A percentile compares a stretch with the other conserved stretches of the same genome.
These are phyloP conservation scores for Letharia lupina DNA, from an alignment of 495 filamentous ascomycete species.

Conservation along the genomic window DNA sequence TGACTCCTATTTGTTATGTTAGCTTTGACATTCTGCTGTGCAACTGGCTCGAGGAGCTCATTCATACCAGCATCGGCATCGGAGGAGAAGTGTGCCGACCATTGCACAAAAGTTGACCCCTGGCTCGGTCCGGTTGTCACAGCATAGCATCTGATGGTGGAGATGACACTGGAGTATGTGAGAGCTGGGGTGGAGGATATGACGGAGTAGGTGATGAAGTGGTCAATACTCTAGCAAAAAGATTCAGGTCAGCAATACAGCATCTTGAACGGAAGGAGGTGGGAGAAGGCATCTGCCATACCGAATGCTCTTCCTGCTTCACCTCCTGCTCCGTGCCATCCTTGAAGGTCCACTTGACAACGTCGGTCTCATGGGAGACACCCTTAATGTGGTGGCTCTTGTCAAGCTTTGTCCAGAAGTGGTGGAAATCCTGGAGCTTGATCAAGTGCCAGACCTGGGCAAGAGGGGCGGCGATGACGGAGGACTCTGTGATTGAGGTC, in stretches of 20 bases:
- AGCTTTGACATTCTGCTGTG: background rate
- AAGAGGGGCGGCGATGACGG: constrained; percentile 54
- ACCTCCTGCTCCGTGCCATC: constrained; percentile 56
- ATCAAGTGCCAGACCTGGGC: constrained; percentile 59
- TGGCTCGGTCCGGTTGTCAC: constrained; percentile 52
- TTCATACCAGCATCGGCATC: constrained; percentile 58
- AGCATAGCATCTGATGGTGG: constrained; percentile 52
- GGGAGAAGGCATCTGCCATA: constrained; percentile 29
- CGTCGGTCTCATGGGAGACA: constrained; percentile 49
- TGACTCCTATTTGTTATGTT: constrained; percentile 43
- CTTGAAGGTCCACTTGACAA: constrained; percentile 56
- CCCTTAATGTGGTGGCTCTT: constrained; percentile 52
- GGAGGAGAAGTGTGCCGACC: constrained; percentile 57
- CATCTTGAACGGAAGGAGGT: background rate
- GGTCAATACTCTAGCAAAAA: constrained; percentile 48
- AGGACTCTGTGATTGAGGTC: constrained; percentile 54
- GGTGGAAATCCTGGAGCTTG: constrained; percentile 52
- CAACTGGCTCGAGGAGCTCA: background rate
- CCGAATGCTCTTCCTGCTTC: constrained; percentile 64
- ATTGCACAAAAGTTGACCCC: constrained; percentile 53
- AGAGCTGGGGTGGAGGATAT: constrained; percentile 53
- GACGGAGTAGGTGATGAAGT: constrained; percentile 62
- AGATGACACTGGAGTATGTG: constrained; percentile 51
- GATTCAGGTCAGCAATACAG: background rate
- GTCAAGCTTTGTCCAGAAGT: constrained; percentile 46